Conservation (phyloP, 345 rosid genomes). For the Clarkia xantiana region DNA sequence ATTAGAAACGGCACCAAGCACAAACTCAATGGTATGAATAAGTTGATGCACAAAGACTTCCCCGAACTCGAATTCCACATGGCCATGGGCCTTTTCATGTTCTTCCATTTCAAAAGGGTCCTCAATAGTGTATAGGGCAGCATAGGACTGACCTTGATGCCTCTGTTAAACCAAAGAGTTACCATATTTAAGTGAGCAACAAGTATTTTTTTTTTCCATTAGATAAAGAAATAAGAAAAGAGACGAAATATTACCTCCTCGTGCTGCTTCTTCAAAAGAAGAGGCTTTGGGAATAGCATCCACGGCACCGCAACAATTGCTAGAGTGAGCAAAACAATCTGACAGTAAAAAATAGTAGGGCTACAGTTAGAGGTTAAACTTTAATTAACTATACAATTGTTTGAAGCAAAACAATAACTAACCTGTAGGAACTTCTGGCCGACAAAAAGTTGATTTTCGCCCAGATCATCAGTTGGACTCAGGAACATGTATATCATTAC, state of each 20-base stretch:
- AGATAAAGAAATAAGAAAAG: background rate
- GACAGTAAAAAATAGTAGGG: conserved; percentile 7
- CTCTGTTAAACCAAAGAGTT: conserved; percentile 19
- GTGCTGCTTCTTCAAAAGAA: conserved; percentile 47
- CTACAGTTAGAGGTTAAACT: background rate
- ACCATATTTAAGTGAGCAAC: background rate
- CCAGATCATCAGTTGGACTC: conserved; percentile 43
- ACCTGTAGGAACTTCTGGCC: conserved; percentile 54
- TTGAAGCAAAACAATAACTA: background rate
- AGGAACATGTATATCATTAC: conserved; percentile 63
- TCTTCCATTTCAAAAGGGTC: conserved; percentile 35
- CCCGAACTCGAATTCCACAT: conserved; percentile 54
- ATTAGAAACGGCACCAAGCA: conserved; percentile 57
- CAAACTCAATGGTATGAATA: conserved; percentile 57
- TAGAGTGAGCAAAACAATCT: conserved; percentile 33
- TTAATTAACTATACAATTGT: conserved; percentile 1
- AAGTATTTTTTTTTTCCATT: background rate
- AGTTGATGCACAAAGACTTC: conserved; percentile 59
- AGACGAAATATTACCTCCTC: conserved; percentile 25
- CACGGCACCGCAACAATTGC: conserved; percentile 53
- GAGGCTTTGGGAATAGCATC: conserved; percentile 64
- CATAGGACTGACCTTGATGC: conserved; percentile 40
- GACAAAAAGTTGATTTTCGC: conserved; percentile 47
- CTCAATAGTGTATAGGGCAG: conserved; percentile 19
- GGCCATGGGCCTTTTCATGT: conserved; percentile 21